Percentiles rank a stretch among this genome's conserved stretches.
These are phyloP conservation scores for Xylaria sp. DNA, from an alignment of 2,329 filamentous ascomycete genomes.

Conservation along the genomic window DNA sequence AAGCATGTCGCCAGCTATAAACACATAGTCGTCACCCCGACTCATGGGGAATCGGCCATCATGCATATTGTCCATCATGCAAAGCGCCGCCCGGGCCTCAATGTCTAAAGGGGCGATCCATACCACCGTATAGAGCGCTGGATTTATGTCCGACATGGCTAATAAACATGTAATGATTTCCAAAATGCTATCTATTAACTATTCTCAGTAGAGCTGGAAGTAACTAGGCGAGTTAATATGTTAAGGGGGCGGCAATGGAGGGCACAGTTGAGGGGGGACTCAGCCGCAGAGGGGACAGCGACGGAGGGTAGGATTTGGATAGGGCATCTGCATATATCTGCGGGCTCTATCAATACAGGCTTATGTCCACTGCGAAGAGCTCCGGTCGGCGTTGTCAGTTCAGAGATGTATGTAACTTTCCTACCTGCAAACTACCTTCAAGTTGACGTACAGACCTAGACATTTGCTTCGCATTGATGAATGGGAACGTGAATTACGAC, in stretches of 20 bases:
- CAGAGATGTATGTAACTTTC: neutral
- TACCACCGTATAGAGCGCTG: constrained; percentile 21
- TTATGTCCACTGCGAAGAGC: neutral
- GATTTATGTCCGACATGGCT: constrained; percentile 16
- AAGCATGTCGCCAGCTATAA: constrained; percentile 15
- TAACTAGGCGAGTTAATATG: neutral
- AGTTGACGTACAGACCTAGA: neutral
- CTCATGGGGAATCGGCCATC: constrained; percentile 16
- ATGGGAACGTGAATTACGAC: no score
- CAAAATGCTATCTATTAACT: neutral
- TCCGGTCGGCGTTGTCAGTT: neutral
- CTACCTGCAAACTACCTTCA: neutral
- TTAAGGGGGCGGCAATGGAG: neutral
- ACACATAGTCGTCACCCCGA: constrained; percentile 26
- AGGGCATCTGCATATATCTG: neutral
- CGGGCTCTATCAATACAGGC: neutral
- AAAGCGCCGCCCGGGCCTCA: constrained; percentile 16
- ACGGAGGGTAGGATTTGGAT: neutral
- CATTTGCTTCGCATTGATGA: no score
- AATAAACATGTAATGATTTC: neutral
- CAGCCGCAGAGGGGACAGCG: neutral
- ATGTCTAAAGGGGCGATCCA: constrained; percentile 29
- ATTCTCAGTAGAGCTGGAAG: neutral
- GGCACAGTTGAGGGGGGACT: neutral
- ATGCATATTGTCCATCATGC: constrained; percentile 26